A percentile compares a stretch with the other conserved stretches of the same genome.
Evolutionary conservation across 140 eudicot species (phyloP).

Genomic region (Senecio squalidus): DNA sequence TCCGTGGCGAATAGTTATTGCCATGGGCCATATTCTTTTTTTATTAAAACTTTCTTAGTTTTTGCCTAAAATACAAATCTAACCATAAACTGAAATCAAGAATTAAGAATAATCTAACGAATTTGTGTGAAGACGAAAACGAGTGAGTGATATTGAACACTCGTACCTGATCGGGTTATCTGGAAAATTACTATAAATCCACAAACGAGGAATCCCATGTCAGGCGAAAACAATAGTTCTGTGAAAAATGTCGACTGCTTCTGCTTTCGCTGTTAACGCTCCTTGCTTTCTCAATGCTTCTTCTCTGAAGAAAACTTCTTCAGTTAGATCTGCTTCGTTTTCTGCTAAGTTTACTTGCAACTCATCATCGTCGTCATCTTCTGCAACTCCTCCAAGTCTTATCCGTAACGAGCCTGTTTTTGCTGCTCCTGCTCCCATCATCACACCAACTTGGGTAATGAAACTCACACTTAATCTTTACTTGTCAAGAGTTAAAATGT

Average conservation of each 20-base stretch:
- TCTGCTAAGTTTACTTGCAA: conserved; percentile 42
- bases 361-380: conserved; percentile 29
- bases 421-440: conserved; percentile 87
- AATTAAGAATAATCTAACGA: conserved; percentile 18
- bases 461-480: no score
- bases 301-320: conserved; percentile 34
- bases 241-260: conserved; percentile 59
- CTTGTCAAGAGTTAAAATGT: no score
- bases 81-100: conserved; percentile 17
- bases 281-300: conserved; percentile 41
- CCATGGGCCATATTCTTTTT: conserved; percentile 30
- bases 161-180: conserved; percentile 36
- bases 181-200: conserved; percentile 18
- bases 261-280: conserved; percentile 49
- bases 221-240: neutral
- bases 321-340: conserved; percentile 33
- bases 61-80: conserved; percentile 22
- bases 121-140: conserved; percentile 16
- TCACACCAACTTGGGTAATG: conserved; percentile 76
- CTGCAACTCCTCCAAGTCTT: conserved; percentile 50
- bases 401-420: conserved; percentile 88
- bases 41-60: conserved; percentile 2
- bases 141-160: conserved; percentile 26
- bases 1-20: conserved; percentile 26
- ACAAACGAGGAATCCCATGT: neutral